Evolutionary conservation across 345 rosid species (phyloP), one percentile per base, ranked within the genome.

Genomic region (Turnera subulata): DNA sequence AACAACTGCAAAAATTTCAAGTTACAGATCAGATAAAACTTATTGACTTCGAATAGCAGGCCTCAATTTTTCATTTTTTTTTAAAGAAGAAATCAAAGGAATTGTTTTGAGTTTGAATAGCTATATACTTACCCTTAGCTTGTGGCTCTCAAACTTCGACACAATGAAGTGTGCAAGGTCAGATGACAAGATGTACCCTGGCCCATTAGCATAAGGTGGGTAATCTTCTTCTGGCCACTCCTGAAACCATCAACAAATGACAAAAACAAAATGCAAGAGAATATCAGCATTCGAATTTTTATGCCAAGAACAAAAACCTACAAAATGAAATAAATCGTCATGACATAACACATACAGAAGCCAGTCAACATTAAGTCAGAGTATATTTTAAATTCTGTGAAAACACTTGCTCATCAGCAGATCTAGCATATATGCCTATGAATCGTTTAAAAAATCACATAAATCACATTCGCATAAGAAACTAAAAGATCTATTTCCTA

Each of bases 161-260:
- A 81, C 91, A n/a, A 92, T 79, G 77, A 78, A 92, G 32, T 56
- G 64, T 0, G 88, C 93, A 51, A 92, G 84, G 76, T 92, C 93
- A 1, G 87, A 76, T 18, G 97, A 86, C 45, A 86, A 61, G 50
- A 92, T 75, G 63, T 92, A 92, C 63, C 95, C 97, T 0, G 98
- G 98, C 21, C 98, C 98, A 56, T 92, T 92, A 29, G 98, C 98
- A 40, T 89, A 89, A 16, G 91, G 97, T 7, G 98, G 98, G 70
- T 92, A 86, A 59, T 80, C 98, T 80, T 88, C 96, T 77, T 84
- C 95, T n/a, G 92, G 89, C 96, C 98, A 92, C 62, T 92, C 98
- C 97, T 92, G 74, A 48, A 69, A 68, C 14, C 46, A 70, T 38
- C 22, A 63, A 32, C n/a, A n/a, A n/a, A n/a, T n/a, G 61, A 14